Conservation (phyloP, 1,284 basidiomycete genomes). For the Ceratobasidium sp. region DNA sequence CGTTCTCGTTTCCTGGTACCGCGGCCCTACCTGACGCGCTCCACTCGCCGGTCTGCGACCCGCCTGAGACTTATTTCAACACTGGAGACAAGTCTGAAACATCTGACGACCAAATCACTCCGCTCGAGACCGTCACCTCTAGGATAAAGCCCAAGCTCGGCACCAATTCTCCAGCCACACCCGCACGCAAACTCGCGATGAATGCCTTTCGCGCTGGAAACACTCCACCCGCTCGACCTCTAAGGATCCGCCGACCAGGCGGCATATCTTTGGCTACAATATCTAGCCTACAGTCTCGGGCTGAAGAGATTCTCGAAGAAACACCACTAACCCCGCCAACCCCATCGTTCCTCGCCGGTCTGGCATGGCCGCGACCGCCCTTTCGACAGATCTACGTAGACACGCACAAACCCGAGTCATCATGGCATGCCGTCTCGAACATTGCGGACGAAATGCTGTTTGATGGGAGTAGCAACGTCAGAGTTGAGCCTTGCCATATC, state of each 20-base stretch:
- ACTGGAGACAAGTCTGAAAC: background rate
- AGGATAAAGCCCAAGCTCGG: background rate
- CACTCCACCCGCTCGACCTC: constrained; percentile 17
- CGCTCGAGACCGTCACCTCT: background rate
- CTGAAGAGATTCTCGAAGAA: background rate
- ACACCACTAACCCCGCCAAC: constrained; percentile 20
- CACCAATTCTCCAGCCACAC: background rate
- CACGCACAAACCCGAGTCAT: constrained; percentile 14
- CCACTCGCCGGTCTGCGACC: constrained; percentile 10
- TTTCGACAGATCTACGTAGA: constrained; percentile 33
- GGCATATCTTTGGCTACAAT: background rate
- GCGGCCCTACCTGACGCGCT: background rate
- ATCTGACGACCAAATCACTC: background rate
- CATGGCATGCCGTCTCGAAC: constrained; percentile 25
- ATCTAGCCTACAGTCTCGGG: background rate
- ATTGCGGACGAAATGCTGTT: constrained; percentile 1
- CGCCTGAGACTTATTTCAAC: constrained; percentile 19
- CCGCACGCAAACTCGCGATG: constrained; percentile 5
- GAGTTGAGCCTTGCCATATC: constrained; percentile 27
- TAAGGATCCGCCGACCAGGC: constrained; percentile 9
- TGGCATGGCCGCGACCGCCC: constrained; percentile 34
- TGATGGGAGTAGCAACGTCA: constrained; percentile 25
- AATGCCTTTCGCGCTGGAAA: constrained; percentile 8
- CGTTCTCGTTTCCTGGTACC: constrained; percentile 13
- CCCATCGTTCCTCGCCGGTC: constrained; percentile 24